A percentile compares a stretch with the other conserved stretches of the same genome.
phyloP scores from a whole-genome alignment of 192 early-diverging fungal genomes.

The Coemansia sp. region DNA sequence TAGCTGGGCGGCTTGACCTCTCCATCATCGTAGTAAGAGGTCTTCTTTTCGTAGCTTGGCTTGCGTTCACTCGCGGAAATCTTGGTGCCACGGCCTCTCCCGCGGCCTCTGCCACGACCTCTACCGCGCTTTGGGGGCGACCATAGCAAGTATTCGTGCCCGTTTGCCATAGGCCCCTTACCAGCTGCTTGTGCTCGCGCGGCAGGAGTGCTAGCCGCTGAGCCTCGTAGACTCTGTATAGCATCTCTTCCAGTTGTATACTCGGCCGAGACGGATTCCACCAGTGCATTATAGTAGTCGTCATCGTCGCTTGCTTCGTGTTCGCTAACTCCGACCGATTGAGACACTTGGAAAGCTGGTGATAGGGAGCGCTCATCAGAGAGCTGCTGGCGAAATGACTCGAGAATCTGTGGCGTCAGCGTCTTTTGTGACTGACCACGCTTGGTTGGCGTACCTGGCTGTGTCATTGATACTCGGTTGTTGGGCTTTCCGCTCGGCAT shows the following conservation, averaged over 20 bases:
- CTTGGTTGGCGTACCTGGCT: slow-evolving; percentile 34
- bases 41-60: neutral
- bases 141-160: neutral
- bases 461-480: slow-evolving; percentile 16
- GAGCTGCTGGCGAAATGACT: slow-evolving; percentile 31
- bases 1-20: slow-evolving; percentile 59
- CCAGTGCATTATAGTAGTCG: slow-evolving; percentile 33
- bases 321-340: neutral
- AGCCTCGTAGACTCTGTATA: neutral
- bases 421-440: slow-evolving; percentile 46
- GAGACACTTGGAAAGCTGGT: slow-evolving; percentile 4
- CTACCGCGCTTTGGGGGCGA: neutral
- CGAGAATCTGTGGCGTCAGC: slow-evolving; percentile 53
- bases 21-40: slow-evolving; percentile 15
- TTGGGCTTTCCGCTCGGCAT: neutral
- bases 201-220: neutral
- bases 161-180: neutral
- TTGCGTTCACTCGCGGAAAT: neutral
- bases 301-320: slow-evolving; percentile 23
- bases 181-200: neutral
- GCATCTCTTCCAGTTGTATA: neutral
- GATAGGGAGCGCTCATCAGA: slow-evolving; percentile 19
- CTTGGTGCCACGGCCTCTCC: slow-evolving; percentile 1
- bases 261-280: slow-evolving; percentile 15
- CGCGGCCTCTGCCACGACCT: slow-evolving; percentile 7